Base-by-base conservation (phyloP, 2,329 filamentous ascomycete species). In the Alternaria sp. region DNA sequence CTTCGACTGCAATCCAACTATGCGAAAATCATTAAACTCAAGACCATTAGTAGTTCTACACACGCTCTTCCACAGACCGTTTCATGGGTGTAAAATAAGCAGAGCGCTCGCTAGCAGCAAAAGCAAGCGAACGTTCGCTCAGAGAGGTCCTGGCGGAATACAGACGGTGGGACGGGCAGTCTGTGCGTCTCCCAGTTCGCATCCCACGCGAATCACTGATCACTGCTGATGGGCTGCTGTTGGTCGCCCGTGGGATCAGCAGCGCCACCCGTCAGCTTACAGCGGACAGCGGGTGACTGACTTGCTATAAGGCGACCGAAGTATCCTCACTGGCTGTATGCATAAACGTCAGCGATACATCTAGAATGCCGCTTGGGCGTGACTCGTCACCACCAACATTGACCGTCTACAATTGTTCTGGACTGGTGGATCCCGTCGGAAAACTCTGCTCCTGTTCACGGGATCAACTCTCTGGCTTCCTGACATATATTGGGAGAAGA, bases 181-280 rank as follows among this genome's bases (percentile, higher is more conserved):
- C 23, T 33, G 28, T 26, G 21, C 55, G 45, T 58, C 28, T 14
- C 25, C 7, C 2, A 1, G 21, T 5, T 23, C 28, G 18, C 21
- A 20, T 28, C 15, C 11, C 23, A 20, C 21, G 15, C 37, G 20
- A 11, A 44, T 28, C 33, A 11, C 21, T 55, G 33, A 21, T 20
- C 20, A 33, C 20, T 57, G 44, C 14, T 57, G 44, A 57, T 20
- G 26, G 15, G 15, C n/a, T 50, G 21, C 45, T 50, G 44, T 50
- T 58, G 10, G 45, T 28, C 9, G 44, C 11, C 15, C 28, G 3
- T 33, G 7, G 44, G 30, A 45, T 58, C 45, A 58, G 44, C 55
- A 58, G 26, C 45, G 45, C 11, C 55, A 50, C 4, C 44, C 30
- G 30, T 58, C 28, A 58, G 55, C 44, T 58, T 50, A 58, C 55